phyloP scores from a whole-genome alignment of 495 filamentous ascomycete species.

The Cudoniella acicularis region DNA sequence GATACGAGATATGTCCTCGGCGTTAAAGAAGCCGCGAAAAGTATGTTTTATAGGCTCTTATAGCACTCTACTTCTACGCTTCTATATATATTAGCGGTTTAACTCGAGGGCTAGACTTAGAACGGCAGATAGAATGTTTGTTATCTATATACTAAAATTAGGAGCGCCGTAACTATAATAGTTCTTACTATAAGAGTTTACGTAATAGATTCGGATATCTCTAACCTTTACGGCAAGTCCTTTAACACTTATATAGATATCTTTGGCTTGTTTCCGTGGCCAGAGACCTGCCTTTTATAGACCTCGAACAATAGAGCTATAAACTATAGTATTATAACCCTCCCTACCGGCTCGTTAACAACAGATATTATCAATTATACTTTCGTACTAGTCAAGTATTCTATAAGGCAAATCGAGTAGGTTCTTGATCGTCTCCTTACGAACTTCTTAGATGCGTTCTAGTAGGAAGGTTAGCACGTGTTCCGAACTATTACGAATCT shows the following conservation, averaged over 20 bases:
- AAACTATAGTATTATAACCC: neutral
- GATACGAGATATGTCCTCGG: no score
- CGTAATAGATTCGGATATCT: neutral
- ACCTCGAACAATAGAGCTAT: neutral
- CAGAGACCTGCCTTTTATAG: neutral
- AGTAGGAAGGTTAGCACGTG: neutral
- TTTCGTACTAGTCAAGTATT: neutral
- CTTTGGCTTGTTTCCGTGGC: neutral
- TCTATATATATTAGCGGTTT: constrained; percentile 2
- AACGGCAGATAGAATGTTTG: neutral
- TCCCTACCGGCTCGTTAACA: neutral
- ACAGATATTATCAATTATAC: neutral
- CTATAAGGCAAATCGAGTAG: neutral
- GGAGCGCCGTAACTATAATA: neutral
- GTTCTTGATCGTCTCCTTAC: neutral
- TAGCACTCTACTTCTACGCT: neutral
- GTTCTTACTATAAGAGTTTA: neutral
- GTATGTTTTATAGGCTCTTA: no score
- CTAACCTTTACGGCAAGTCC: neutral
- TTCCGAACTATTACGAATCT: neutral
- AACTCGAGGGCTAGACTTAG: neutral
- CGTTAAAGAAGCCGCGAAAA: no score
- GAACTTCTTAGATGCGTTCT: neutral
- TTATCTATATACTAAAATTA: neutral
- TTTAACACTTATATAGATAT: neutral